These are phyloP conservation scores for Ganoderma lingzhi DNA, from an alignment of 1,284 basidiomycete species.

Conservation along the genomic window DNA sequence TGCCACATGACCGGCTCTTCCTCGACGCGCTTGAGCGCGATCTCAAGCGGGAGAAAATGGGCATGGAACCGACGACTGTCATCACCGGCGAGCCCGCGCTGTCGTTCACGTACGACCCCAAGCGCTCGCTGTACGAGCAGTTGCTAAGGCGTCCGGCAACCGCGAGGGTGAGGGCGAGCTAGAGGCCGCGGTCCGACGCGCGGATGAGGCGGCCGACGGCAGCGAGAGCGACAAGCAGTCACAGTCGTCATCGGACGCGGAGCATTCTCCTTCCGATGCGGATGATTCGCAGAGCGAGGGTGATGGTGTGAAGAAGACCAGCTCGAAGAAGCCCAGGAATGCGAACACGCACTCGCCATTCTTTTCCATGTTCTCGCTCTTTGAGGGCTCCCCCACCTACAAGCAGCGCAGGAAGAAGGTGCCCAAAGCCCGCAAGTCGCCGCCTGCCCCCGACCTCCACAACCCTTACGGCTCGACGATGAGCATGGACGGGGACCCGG, in stretches of 20 bases:
- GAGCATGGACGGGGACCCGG: neutral
- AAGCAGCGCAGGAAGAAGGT: conserved; percentile 87
- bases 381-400: conserved; percentile 85
- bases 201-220: conserved; percentile 44
- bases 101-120: conserved; percentile 86
- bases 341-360: conserved; percentile 55
- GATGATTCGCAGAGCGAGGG: conserved; percentile 33
- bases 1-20: conserved; percentile 95
- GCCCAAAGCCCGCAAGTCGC: conserved; percentile 41
- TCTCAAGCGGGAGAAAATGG: conserved; percentile 91
- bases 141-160: conserved; percentile 67
- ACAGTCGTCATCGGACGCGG: conserved; percentile 32
- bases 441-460: conserved; percentile 9
- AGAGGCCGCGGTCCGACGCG: conserved; percentile 57
- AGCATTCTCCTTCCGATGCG: conserved; percentile 28
- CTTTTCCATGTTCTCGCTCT: conserved; percentile 76
- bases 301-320: conserved; percentile 19
- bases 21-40: conserved; percentile 93
- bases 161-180: conserved; percentile 66
- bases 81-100: conserved; percentile 83
- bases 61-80: conserved; percentile 82
- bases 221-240: conserved; percentile 39
- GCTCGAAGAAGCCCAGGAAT: conserved; percentile 26
- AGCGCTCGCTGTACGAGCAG: conserved; percentile 87
- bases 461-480: conserved; percentile 1